Evolutionary conservation across 2,329 filamentous ascomycete species (phyloP).

Genomic region (Exophiala dermatitidis): DNA sequence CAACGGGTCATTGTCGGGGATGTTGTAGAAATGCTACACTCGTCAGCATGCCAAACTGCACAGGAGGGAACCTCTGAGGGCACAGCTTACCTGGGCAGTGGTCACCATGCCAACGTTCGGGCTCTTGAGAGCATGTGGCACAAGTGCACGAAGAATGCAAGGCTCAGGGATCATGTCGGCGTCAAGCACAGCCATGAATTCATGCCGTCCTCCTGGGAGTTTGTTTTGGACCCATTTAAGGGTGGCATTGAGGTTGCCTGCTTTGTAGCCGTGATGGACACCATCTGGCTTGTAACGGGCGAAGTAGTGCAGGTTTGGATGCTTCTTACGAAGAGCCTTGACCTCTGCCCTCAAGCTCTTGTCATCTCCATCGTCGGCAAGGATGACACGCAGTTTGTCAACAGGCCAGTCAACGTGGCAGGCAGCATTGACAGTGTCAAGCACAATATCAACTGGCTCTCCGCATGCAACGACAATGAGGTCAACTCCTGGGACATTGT

Average conservation of each 20-base stretch:
- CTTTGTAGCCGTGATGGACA: conserved; percentile 36
- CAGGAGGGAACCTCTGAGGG: neutral
- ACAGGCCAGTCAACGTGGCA: conserved; percentile 48
- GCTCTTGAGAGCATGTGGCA: conserved; percentile 33
- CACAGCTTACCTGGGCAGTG: conserved; percentile 27
- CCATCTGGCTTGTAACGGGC: conserved; percentile 35
- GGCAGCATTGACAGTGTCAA: conserved; percentile 49
- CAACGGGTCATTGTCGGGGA: conserved; percentile 27
- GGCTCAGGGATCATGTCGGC: conserved; percentile 52
- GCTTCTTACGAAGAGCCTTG: conserved; percentile 30
- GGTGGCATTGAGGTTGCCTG: conserved; percentile 42
- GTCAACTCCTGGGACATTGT: conserved; percentile 49
- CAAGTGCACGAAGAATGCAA: conserved; percentile 33
- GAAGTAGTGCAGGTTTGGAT: conserved; percentile 38
- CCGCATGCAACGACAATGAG: conserved; percentile 51
- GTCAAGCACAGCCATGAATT: conserved; percentile 57
- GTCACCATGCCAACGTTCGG: conserved; percentile 30
- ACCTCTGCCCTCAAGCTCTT: conserved; percentile 32
- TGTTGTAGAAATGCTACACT: conserved; percentile 29
- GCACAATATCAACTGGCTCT: conserved; percentile 49
- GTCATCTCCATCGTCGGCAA: conserved; percentile 45
- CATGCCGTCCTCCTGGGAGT: conserved; percentile 46
- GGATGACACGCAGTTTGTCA: conserved; percentile 46
- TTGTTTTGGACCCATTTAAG: conserved; percentile 12
- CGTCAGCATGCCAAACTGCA: conserved; percentile 2